phyloP scores from a whole-genome alignment of 1,284 basidiomycete genomes.

The Heterobasidion parviporum region DNA sequence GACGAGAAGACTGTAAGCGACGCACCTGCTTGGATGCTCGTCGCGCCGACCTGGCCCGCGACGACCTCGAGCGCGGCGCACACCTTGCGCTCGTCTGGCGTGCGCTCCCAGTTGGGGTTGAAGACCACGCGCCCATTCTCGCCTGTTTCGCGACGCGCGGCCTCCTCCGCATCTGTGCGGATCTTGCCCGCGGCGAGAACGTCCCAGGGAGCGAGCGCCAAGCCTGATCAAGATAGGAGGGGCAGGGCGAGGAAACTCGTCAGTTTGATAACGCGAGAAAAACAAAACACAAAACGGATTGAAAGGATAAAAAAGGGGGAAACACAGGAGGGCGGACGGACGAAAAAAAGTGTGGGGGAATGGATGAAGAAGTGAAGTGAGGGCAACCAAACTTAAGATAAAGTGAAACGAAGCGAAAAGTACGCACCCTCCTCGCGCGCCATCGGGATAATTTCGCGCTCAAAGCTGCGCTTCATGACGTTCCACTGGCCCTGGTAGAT shows the following conservation, averaged over 20 bases:
- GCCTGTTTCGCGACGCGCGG: slow-evolving; percentile 14
- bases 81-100: slow-evolving; percentile 14
- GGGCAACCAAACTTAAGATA: background rate
- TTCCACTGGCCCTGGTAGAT: slow-evolving; percentile 49
- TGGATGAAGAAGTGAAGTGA: background rate
- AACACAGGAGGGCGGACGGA: background rate
- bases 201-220: slow-evolving; percentile 22
- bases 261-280: too few relatives aligned
- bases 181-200: slow-evolving; percentile 24
- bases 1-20: background rate
- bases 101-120: slow-evolving; percentile 16
- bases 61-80: slow-evolving; percentile 18
- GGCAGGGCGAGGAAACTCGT: too few relatives aligned
- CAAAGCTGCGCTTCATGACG: slow-evolving; percentile 34
- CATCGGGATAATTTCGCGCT: slow-evolving; percentile 50
- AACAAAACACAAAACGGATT: too few relatives aligned
- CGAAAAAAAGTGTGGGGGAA: background rate
- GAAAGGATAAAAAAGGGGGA: background rate
- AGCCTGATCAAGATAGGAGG: slow-evolving; percentile 1
- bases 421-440: slow-evolving; percentile 28
- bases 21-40: slow-evolving; percentile 16
- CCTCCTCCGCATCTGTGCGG: slow-evolving; percentile 20
- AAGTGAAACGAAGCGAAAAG: too few relatives aligned
- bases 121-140: slow-evolving; percentile 15
- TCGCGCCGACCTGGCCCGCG: slow-evolving; percentile 14